Conservation (phyloP, 1,284 basidiomycete genomes). For the Naganishia liquefaciens region DNA sequence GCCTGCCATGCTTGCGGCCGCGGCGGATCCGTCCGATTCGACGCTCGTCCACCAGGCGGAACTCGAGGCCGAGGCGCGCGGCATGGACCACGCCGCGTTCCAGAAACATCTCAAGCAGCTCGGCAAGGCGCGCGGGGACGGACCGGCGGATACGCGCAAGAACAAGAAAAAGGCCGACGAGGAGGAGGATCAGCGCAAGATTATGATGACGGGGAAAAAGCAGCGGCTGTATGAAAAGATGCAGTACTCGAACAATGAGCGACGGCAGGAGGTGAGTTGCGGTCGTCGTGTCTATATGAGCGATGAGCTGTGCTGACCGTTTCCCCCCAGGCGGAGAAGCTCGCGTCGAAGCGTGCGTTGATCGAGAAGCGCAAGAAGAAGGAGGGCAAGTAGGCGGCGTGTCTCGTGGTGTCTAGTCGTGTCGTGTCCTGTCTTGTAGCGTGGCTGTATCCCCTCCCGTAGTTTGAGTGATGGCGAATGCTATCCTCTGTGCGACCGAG, state of each 20-base stretch:
- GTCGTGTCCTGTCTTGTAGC: too few species aligned
- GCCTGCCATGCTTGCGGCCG: conserved; percentile 61
- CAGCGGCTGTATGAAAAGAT: conserved; percentile 94
- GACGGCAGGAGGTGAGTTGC: conserved; percentile 72
- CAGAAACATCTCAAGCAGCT: conserved; percentile 75
- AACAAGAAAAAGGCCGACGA: conserved; percentile 33
- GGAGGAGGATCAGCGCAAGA: conserved; percentile 93
- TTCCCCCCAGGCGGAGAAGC: conserved; percentile 58
- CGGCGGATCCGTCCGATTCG: conserved; percentile 63
- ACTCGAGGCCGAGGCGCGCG: conserved; percentile 87
- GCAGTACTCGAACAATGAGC: conserved; percentile 82
- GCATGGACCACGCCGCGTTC: conserved; percentile 79
- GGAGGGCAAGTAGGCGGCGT: conserved; percentile 39
- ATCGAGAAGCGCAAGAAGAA: conserved; percentile 64
- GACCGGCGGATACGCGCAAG: conserved; percentile 45
- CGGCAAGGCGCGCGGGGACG: conserved; percentile 57
- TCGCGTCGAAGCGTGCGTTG: conserved; percentile 64
- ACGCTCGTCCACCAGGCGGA: conserved; percentile 83
- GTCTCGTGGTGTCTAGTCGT: too few species aligned
- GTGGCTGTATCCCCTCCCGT: too few species aligned
- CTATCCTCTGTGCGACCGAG: too few species aligned
- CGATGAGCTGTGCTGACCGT: neutral
- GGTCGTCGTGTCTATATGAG: conserved; percentile 12
- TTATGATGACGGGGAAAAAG: conserved; percentile 98
- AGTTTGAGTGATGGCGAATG: too few species aligned